These are phyloP conservation scores for Strombidium stylifer DNA, from an alignment of 73 alveolate genomes.

Conservation along the genomic window DNA sequence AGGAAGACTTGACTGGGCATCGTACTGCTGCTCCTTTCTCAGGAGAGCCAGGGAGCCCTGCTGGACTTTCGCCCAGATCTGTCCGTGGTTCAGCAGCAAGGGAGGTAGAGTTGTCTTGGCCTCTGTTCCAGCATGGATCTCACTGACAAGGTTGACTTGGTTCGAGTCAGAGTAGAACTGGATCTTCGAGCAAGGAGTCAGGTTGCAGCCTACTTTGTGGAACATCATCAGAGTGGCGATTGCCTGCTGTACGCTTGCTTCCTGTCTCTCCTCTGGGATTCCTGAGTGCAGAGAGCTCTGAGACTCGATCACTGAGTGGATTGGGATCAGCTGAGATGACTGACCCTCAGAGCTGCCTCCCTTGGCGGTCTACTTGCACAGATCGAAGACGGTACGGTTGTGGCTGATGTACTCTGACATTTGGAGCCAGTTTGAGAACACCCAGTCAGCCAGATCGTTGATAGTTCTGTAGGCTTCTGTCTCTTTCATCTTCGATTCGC, in stretches of 20 bases:
- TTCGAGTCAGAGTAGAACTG: conserved; percentile 79
- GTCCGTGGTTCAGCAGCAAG: conserved; percentile 61
- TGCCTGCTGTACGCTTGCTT: conserved; percentile 7
- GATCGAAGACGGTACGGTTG: conserved; percentile 41
- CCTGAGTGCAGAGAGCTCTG: too few relatives aligned
- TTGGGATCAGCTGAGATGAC: too few relatives aligned
- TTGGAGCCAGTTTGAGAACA: conserved; percentile 42
- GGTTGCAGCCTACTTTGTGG: conserved; percentile 59
- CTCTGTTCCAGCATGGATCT: conserved; percentile 66
- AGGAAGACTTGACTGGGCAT: conserved; percentile 44
- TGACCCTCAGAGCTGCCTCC: too few relatives aligned
- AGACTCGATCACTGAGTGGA: too few relatives aligned
- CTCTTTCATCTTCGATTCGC: not conserved
- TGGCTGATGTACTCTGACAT: conserved; percentile 37
- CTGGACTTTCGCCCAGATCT: conserved; percentile 64
- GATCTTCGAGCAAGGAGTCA: conserved; percentile 73
- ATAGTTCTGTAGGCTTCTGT: not conserved
- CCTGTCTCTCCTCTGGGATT: too few relatives aligned
- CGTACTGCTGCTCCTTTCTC: conserved; percentile 34
- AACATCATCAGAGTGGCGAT: conserved; percentile 72
- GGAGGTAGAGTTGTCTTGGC: conserved; percentile 61
- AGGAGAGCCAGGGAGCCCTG: conserved; percentile 63
- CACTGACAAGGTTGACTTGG: conserved; percentile 69
- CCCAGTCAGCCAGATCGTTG: conserved; percentile 35
- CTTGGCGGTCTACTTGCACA: conserved; percentile 19